phyloP scores from a whole-genome alignment of 306 rosid genomes.

The Hippophae gyantsensis region DNA sequence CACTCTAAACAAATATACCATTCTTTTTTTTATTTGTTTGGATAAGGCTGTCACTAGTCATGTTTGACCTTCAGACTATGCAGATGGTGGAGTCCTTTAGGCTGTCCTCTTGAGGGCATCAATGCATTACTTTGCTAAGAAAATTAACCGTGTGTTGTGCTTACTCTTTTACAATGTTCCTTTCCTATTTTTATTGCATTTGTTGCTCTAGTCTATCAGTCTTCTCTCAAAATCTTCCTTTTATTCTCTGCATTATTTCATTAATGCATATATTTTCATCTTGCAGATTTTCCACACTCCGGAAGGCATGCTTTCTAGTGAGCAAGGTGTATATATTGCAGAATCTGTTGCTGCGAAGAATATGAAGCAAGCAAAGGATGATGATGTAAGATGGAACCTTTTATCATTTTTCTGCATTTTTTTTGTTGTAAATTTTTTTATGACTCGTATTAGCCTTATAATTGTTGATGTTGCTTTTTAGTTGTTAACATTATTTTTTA shows the following conservation, averaged over 20 bases:
- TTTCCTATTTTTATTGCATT: no score
- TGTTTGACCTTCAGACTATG: no score
- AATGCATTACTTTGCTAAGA: no score
- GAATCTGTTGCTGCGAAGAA: constrained; percentile 66
- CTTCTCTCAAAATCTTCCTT: no score
- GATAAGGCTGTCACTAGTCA: no score
- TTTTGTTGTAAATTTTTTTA: background rate
- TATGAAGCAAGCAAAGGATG: constrained; percentile 73
- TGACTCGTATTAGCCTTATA: background rate
- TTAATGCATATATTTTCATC: background rate
- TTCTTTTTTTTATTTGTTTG: no score
- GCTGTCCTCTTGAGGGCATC: no score
- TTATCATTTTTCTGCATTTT: constrained; percentile 2
- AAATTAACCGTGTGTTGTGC: no score
- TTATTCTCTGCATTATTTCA: background rate
- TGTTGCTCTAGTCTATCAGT: no score
- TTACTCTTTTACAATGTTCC: no score
- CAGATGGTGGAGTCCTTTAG: no score
- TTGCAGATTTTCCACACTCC: constrained; percentile 83
- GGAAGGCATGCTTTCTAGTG: constrained; percentile 80
- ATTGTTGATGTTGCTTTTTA: background rate
- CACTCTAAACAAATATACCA: no score
- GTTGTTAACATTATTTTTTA: background rate
- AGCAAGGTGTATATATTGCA: constrained; percentile 90
- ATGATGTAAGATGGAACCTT: constrained; percentile 27